A percentile compares a stretch with the other conserved stretches of the same genome.
Conservation (phyloP, 352 stramenopile genomes). For the Plasmopara muralis region DNA sequence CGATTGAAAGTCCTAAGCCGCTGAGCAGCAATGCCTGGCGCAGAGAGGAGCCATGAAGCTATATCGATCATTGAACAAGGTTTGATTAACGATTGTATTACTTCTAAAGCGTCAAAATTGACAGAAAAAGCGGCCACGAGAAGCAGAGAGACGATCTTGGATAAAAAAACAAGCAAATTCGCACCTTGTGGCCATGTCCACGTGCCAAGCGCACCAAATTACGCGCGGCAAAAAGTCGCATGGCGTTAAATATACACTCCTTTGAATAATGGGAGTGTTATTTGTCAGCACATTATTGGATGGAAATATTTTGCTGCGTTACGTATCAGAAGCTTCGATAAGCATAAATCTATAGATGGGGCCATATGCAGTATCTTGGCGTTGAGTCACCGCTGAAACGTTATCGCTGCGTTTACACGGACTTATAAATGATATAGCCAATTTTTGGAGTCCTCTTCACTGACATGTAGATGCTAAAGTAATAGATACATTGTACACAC, state of each 20-base stretch:
- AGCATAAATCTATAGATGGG: no score
- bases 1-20: constrained; percentile 40
- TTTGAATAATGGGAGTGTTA: not conserved
- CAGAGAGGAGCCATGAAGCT: constrained; percentile 24
- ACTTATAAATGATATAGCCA: no score
- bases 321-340: not conserved
- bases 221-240: constrained; percentile 27
- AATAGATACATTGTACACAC: no score
- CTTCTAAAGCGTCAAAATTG: not conserved
- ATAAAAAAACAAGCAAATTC: not conserved
- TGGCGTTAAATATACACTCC: constrained; percentile 3
- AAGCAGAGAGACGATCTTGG: no score
- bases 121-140: not conserved
- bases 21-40: constrained; percentile 46
- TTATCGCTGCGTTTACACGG: no score
- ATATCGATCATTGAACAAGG: constrained; percentile 3
- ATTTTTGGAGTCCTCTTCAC: no score
- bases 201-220: constrained; percentile 25
- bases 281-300: constrained; percentile 1
- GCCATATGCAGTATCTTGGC: no score
- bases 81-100: constrained; percentile 3
- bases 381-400: no score
- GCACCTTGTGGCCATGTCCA: constrained; percentile 28
- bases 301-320: constrained; percentile 1
- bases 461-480: no score